A percentile compares a stretch with the other conserved stretches of the same genome.
Conservation (phyloP, 2,329 filamentous ascomycete species). For the Acrocalymma vagum region DNA sequence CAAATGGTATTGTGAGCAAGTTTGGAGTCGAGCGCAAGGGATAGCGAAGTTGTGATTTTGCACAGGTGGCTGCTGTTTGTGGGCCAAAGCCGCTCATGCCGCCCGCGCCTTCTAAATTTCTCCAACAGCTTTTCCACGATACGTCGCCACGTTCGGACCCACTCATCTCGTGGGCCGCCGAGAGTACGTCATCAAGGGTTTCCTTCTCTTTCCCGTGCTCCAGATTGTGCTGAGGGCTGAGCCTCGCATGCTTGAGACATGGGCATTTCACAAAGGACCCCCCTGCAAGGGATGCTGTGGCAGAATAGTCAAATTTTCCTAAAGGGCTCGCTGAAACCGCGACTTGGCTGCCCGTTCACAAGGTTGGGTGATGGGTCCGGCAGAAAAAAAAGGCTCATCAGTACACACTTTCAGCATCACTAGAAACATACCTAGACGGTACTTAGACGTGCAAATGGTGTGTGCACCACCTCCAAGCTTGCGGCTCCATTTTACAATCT, state of each 20-base stretch:
- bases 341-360: constrained; percentile 44
- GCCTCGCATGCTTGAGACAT: not conserved
- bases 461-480: constrained; percentile 6
- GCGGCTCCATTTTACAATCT: constrained; percentile 13
- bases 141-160: constrained; percentile 47
- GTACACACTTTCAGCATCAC: not conserved
- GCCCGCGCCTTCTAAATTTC: constrained; percentile 27
- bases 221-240: not conserved
- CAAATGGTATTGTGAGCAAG: constrained; percentile 11
- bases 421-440: constrained; percentile 3
- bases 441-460: too few species aligned
- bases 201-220: constrained; percentile 34
- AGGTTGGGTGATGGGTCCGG: constrained; percentile 27
- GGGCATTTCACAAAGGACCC: not conserved
- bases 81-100: constrained; percentile 28
- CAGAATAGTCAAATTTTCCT: too few species aligned
- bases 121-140: constrained; percentile 32
- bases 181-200: constrained; percentile 45
- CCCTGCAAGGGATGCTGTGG: not conserved
- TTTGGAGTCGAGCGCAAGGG: constrained; percentile 18
- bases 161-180: constrained; percentile 44
- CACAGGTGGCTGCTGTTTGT: not conserved
- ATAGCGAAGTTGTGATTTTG: constrained; percentile 21
- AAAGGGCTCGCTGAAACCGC: constrained; percentile 20
- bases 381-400: too few species aligned